Evolutionary conservation across 2,329 filamentous ascomycete genomes (phyloP), one percentile per base, ranked within the genome.

Genomic region (Drechslera avenae): DNA sequence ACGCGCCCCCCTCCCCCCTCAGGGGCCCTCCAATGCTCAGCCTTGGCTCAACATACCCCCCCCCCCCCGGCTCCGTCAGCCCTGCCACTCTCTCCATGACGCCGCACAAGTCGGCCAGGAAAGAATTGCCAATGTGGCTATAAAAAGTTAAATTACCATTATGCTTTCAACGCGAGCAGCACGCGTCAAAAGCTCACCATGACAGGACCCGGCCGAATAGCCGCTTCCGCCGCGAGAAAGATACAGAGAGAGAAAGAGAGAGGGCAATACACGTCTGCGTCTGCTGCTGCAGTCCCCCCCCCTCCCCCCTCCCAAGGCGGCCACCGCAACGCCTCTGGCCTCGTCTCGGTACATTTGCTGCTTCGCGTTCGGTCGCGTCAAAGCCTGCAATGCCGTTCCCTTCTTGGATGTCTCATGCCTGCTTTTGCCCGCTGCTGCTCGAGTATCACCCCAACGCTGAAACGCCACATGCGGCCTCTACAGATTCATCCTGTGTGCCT

Each of bases 271-370:
- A 39, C 23, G 34, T 26, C 52, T 54, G 59, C 56, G 34, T 26
- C 52, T 54, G 59, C 56, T 35, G 55, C 56, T 40, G 46, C 56
- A n/a, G n/a, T n/a, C n/a, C n/a, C n/a, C n/a, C n/a, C n/a, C n/a
- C n/a, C n/a, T n/a, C n/a, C n/a, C n/a, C n/a, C n/a, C n/a, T n/a
- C 39, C 55, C 47, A 39, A 89, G 39, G 45, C 18, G 39, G 42
- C 23, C 23, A 56, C 45, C 23, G 44, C 19, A 19, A 54, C 23
- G 40, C 28, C 21, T 26, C 36, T 28, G 50, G 40, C 28, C 21
- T 26, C 36, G 31, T 51, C 40, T 63, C 62, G 57, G 57, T 56
- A 50, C 59, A 52, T 56, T 58, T 56, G 51, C 56, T 49, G 42
- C 46, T 41, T 54, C 46, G 47, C 40, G 43, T 52, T 44, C 51